These are phyloP conservation scores for Colletotrichum tamarilloi DNA, from an alignment of 2,329 filamentous ascomycete species.

Conservation along the genomic window DNA sequence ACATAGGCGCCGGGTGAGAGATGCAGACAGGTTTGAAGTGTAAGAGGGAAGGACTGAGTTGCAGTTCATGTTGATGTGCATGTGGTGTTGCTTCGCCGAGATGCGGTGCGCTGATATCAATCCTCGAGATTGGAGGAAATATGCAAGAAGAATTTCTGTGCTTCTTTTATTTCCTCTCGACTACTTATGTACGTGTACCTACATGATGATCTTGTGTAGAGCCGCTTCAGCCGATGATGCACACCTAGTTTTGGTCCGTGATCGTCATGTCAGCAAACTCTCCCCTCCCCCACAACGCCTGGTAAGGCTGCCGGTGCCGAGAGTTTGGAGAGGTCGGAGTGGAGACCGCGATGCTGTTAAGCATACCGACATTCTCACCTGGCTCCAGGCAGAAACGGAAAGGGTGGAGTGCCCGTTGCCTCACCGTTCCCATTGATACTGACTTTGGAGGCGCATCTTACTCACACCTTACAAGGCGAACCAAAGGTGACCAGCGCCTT, in stretches of 20 bases:
- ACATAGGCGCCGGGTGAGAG: slow-evolving; percentile 31
- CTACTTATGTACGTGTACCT: neutral
- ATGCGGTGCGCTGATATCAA: neutral
- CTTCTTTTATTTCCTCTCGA: neutral
- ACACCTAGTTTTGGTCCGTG: neutral
- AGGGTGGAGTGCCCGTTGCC: neutral
- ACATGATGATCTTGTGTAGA: neutral
- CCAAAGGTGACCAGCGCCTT: neutral
- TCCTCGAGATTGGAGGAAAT: neutral
- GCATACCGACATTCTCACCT: slow-evolving; percentile 31
- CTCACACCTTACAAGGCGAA: neutral
- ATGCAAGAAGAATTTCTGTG: neutral
- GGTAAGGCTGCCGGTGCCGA: neutral
- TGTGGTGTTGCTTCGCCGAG: neutral
- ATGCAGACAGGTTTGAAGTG: neutral
- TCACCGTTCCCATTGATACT: neutral
- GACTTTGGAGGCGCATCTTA: no score
- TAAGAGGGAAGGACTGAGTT: neutral
- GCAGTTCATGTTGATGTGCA: neutral
- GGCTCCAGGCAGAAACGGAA: neutral
- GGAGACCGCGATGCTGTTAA: slow-evolving; percentile 17
- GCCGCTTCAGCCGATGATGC: neutral
- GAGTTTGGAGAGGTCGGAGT: neutral
- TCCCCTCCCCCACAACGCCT: neutral
- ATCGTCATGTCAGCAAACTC: neutral